Conservation (phyloP, 306 rosid genomes). For the Carpinus viminea region DNA sequence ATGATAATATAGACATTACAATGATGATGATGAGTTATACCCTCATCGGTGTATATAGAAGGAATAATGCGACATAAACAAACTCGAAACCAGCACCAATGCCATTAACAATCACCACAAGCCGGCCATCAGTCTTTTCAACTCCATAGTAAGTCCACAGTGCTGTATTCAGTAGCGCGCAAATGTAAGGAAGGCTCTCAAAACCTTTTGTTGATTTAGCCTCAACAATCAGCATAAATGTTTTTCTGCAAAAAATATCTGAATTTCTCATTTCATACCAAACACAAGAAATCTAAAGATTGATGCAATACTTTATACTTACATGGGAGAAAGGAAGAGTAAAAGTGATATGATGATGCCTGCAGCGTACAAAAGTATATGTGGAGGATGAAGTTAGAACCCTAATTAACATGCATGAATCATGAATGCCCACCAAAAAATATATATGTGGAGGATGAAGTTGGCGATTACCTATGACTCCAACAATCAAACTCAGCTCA, state of each 20-base stretch:
- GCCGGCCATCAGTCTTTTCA: background rate
- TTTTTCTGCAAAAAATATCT: background rate
- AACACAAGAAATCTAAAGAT: constrained; percentile 29
- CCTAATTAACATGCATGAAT: background rate
- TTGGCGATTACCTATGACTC: constrained; percentile 34
- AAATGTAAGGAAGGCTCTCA: constrained; percentile 44
- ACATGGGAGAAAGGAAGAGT: constrained; percentile 42
- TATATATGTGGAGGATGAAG: background rate
- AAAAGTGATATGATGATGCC: constrained; percentile 43
- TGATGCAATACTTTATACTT: constrained; percentile 31
- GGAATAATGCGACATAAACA: constrained; percentile 35
- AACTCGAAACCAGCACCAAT: constrained; percentile 38
- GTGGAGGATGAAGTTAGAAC: background rate
- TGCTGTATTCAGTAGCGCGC: constrained; percentile 35
- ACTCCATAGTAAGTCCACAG: constrained; percentile 44
- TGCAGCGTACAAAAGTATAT: constrained; percentile 11
- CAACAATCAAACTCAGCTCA: constrained; percentile 18
- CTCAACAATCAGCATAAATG: constrained; percentile 38
- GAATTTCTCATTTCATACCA: no score
- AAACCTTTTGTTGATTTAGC: constrained; percentile 43
- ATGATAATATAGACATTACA: no score
- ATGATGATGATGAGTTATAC: constrained; percentile 4
- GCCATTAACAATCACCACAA: constrained; percentile 34
- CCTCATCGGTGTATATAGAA: constrained; percentile 33
- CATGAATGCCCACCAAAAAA: background rate